These are phyloP conservation scores for Biscogniauxia sp. DNA, from an alignment of 2,329 filamentous ascomycete genomes.

Conservation along the genomic window DNA sequence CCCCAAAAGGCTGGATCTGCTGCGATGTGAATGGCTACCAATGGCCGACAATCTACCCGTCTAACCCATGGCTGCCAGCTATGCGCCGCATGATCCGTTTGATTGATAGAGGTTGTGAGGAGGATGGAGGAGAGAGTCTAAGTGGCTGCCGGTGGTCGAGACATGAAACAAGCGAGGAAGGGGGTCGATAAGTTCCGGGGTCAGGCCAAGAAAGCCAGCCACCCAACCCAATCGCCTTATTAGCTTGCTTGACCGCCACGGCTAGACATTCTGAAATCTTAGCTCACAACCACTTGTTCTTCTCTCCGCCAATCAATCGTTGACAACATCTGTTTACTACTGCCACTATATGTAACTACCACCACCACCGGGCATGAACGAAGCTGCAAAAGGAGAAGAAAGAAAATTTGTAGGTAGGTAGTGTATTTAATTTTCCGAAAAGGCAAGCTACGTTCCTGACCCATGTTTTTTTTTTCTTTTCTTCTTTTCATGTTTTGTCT, in stretches of 20 bases:
- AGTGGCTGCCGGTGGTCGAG: slow-evolving; percentile 22
- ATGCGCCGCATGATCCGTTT: slow-evolving; percentile 29
- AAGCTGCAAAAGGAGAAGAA: not conserved
- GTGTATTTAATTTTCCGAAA: not conserved
- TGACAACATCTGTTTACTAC: not conserved
- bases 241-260: slow-evolving; percentile 8
- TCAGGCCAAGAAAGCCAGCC: slow-evolving; percentile 16
- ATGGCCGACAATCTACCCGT: slow-evolving; percentile 22
- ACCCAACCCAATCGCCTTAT: slow-evolving; percentile 11
- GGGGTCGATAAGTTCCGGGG: slow-evolving; percentile 8
- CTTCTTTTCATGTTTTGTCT: no score
- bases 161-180: slow-evolving; percentile 33
- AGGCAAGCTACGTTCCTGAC: not conserved
- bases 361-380: no score
- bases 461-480: not conserved
- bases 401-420: not conserved
- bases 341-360: no score
- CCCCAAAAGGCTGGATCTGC: slow-evolving; percentile 25
- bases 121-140: slow-evolving; percentile 25
- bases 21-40: slow-evolving; percentile 27
- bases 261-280: slow-evolving; percentile 2
- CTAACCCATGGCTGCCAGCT: slow-evolving; percentile 23
- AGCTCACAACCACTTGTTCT: not conserved
- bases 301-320: slow-evolving; percentile 15
- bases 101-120: slow-evolving; percentile 16